A percentile compares a stretch with the other conserved stretches of the same genome.
Conservation (phyloP, 2,329 filamentous ascomycete genomes). For the Xylaria polymorpha region DNA sequence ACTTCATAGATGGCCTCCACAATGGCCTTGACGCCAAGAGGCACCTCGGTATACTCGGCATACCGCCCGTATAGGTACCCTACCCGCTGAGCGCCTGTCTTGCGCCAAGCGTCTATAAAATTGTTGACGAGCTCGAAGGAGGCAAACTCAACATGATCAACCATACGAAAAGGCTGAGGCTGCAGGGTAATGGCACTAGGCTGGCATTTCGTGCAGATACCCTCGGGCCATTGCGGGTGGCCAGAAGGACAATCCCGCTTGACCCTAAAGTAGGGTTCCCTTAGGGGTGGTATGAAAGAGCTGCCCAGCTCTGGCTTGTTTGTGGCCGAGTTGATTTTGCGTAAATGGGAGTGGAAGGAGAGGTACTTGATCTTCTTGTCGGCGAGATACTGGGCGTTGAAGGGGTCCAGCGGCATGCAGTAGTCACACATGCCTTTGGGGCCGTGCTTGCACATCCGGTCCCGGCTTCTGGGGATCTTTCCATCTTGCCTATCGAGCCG, state of each 20-base stretch:
- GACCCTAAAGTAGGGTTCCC: constrained; percentile 92
- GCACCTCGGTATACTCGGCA: constrained; percentile 90
- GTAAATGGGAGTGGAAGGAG: constrained; percentile 93
- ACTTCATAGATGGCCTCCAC: constrained; percentile 98
- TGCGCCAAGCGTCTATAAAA: constrained; percentile 93
- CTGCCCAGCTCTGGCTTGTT: constrained; percentile 95
- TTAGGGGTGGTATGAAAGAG: constrained; percentile 95
- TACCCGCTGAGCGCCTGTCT: constrained; percentile 83
- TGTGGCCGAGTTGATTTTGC: constrained; percentile 94
- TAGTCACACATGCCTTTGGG: constrained; percentile 99
- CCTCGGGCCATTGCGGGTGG: constrained; percentile 92
- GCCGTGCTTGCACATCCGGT: constrained; percentile 86
- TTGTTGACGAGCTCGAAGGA: constrained; percentile 85
- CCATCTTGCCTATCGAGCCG: constrained; percentile 87
- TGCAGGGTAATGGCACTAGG: constrained; percentile 96
- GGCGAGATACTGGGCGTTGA: constrained; percentile 85
- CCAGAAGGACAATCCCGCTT: constrained; percentile 90
- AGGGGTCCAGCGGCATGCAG: constrained; percentile 96
- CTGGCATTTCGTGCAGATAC: constrained; percentile 98
- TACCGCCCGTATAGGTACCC: constrained; percentile 94
- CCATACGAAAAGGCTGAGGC: constrained; percentile 93
- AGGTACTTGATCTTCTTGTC: constrained; percentile 99
- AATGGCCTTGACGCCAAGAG: constrained; percentile 92
- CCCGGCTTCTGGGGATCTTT: constrained; percentile 58
- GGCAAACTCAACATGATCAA: constrained; percentile 97